A percentile compares a stretch with the other conserved stretches of the same genome.
These are phyloP conservation scores for Ceratocystis destructans DNA, from an alignment of 2,329 filamentous ascomycete species.

Conservation along the genomic window DNA sequence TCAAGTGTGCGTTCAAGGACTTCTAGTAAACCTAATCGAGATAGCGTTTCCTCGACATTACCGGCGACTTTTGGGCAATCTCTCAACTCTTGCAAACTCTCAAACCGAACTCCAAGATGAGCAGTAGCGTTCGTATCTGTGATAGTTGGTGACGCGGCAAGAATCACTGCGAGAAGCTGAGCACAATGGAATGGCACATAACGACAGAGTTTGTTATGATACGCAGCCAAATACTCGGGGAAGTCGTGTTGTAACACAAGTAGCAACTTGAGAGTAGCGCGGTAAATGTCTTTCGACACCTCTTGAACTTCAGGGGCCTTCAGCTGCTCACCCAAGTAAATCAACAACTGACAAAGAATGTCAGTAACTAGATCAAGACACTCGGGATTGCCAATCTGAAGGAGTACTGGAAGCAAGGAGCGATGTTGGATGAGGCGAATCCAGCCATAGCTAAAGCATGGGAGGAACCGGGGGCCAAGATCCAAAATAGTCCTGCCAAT, in stretches of 20 bases:
- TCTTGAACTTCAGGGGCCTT: conserved; percentile 56
- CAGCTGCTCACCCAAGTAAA: conserved; percentile 64
- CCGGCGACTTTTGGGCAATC: conserved; percentile 51
- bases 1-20: conserved; percentile 47
- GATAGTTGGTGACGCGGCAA: conserved; percentile 66
- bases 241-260: conserved; percentile 86
- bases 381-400: conserved; percentile 36
- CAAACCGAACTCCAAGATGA: conserved; percentile 59
- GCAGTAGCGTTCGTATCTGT: conserved; percentile 64
- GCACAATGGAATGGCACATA: conserved; percentile 71
- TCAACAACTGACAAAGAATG: conserved; percentile 60
- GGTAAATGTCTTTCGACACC: conserved; percentile 70
- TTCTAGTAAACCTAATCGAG: conserved; percentile 41
- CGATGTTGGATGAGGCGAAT: conserved; percentile 69
- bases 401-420: conserved; percentile 64
- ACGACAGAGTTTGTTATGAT: conserved; percentile 69
- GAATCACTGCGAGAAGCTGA: conserved; percentile 76
- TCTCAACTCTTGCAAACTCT: conserved; percentile 60
- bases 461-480: conserved; percentile 63
- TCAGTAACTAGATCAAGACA: conserved; percentile 57
- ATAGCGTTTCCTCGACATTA: conserved; percentile 45
- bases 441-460: conserved; percentile 79
- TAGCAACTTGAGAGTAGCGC: conserved; percentile 67
- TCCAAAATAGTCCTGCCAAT: conserved; percentile 49
- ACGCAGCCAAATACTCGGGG: conserved; percentile 79